A percentile compares a stretch with the other conserved stretches of the same genome.
Conservation (phyloP, 2,329 filamentous ascomycete species). For the Colletotrichum karsti region DNA sequence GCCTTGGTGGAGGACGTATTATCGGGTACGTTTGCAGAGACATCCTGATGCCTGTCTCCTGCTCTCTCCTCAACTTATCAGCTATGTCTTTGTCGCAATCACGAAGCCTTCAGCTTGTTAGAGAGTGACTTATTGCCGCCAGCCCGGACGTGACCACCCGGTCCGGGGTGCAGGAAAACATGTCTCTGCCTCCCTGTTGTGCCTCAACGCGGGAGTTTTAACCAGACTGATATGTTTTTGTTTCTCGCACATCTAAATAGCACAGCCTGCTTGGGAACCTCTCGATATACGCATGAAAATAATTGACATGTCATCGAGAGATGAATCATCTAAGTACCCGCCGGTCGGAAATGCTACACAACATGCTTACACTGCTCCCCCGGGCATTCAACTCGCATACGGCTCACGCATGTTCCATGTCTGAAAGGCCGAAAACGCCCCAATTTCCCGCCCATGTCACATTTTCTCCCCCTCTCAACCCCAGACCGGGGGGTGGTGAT, state of each 20-base stretch:
- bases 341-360: not conserved
- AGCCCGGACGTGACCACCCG: not conserved
- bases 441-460: slow-evolving; percentile 27
- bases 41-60: not conserved
- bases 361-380: not conserved
- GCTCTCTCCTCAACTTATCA: not conserved
- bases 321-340: not conserved
- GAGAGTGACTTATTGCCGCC: not conserved
- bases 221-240: too few relatives aligned
- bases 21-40: not conserved
- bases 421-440: slow-evolving; percentile 24
- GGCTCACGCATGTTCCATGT: slow-evolving; percentile 4
- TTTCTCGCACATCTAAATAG: too few relatives aligned
- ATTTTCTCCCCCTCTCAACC: slow-evolving; percentile 16
- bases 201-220: not conserved
- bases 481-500: slow-evolving; percentile 22
- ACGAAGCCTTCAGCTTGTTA: not conserved
- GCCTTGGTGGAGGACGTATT: not conserved
- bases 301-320: not conserved
- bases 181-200: slow-evolving; percentile 10
- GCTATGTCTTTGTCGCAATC: not conserved
- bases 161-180: slow-evolving; percentile 13
- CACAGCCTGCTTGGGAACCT: not conserved
- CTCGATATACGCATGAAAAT: not conserved
- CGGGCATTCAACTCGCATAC: not conserved